phyloP scores from a whole-genome alignment of 2,329 filamentous ascomycete genomes.

The Botrytis deweyae region DNA sequence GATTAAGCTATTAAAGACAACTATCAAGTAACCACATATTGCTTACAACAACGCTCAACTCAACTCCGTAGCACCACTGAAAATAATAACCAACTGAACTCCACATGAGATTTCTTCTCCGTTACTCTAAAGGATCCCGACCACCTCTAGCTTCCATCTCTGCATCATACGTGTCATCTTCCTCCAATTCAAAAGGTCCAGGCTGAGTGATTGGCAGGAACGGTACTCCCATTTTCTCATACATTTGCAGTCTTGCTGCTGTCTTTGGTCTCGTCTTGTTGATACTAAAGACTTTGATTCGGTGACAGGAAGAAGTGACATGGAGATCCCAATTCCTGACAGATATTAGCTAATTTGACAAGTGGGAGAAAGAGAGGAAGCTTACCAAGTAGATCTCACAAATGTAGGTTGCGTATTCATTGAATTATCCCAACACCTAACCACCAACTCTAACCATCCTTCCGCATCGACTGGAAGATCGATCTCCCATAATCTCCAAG shows the following conservation, averaged over 20 bases:
- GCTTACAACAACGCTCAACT: not conserved
- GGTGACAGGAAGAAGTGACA: constrained; percentile 61
- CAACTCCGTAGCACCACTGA: not conserved
- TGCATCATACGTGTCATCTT: constrained; percentile 17
- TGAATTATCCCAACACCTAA: constrained; percentile 61
- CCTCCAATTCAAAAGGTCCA: constrained; percentile 16
- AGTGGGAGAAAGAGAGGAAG: not conserved
- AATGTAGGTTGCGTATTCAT: constrained; percentile 59
- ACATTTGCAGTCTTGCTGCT: constrained; percentile 21
- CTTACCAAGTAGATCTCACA: constrained; percentile 51
- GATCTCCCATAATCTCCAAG: constrained; percentile 64
- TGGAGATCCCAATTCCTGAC: constrained; percentile 61
- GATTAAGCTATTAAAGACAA: not conserved
- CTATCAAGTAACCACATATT: not conserved
- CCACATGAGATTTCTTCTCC: not conserved
- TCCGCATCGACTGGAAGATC: constrained; percentile 62
- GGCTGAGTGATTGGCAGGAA: constrained; percentile 26
- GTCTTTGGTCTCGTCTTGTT: constrained; percentile 47
- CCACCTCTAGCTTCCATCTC: constrained; percentile 20
- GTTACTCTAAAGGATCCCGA: constrained; percentile 20
- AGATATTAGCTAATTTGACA: not conserved
- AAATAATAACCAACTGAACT: not conserved
- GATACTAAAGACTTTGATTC: constrained; percentile 61
- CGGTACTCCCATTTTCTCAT: constrained; percentile 23
- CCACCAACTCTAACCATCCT: constrained; percentile 59